phyloP scores from a whole-genome alignment of 2,329 filamentous ascomycete species.

The Eutypella sp. region DNA sequence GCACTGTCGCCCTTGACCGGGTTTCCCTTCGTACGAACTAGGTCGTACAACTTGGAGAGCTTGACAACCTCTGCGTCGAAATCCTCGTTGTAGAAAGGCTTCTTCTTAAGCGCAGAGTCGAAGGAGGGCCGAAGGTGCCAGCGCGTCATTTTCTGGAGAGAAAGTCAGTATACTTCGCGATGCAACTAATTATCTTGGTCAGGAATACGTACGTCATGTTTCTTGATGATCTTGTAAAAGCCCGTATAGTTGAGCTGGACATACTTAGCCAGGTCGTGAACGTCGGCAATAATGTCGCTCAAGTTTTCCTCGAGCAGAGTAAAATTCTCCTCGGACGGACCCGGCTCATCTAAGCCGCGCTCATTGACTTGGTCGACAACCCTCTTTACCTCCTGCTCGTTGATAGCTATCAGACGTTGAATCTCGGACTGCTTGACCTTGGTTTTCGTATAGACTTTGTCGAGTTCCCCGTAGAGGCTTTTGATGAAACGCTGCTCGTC shows the following conservation, averaged over 20 bases:
- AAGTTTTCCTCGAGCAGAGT: constrained; percentile 89
- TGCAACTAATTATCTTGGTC: not conserved
- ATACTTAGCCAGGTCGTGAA: constrained; percentile 96
- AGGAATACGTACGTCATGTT: constrained; percentile 73
- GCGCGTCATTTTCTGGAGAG: constrained; percentile 75
- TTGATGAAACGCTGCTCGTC: constrained; percentile 86
- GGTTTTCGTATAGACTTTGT: constrained; percentile 97
- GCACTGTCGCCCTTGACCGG: constrained; percentile 88
- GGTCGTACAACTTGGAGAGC: constrained; percentile 90
- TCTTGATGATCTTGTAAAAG: constrained; percentile 99
- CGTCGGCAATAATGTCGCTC: constrained; percentile 96
- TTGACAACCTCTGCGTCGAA: constrained; percentile 95
- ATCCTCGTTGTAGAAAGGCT: constrained; percentile 98
- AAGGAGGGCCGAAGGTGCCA: constrained; percentile 97
- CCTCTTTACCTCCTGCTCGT: constrained; percentile 83
- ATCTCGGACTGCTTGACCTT: constrained; percentile 97
- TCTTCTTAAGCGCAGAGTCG: constrained; percentile 86
- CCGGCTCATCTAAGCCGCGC: constrained; percentile 50
- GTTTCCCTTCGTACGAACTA: constrained; percentile 88
- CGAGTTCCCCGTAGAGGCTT: constrained; percentile 83
- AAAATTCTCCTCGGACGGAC: constrained; percentile 85
- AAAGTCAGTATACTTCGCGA: constrained; percentile 8
- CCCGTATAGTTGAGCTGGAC: constrained; percentile 98
- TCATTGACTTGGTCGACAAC: constrained; percentile 69
- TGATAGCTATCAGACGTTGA: constrained; percentile 78